These are phyloP conservation scores for Calophaca sinica DNA, from an alignment of 306 rosid species.

Conservation along the genomic window DNA sequence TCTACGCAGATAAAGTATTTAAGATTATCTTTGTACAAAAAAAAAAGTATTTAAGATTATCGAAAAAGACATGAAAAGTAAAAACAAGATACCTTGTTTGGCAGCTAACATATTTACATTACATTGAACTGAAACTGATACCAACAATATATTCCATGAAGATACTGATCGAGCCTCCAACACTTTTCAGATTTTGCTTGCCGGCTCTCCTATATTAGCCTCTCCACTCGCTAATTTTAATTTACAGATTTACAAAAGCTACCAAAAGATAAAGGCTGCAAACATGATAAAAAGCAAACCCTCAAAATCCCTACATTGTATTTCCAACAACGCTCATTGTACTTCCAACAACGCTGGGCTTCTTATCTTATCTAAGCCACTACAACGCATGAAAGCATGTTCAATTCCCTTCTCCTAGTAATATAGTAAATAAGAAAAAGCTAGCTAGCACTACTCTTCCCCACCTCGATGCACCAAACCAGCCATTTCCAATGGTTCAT, in stretches of 20 bases:
- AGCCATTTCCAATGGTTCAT: background rate
- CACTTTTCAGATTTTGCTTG: background rate
- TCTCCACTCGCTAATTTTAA: too few relatives aligned
- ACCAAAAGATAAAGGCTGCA: constrained; percentile 29
- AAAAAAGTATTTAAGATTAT: background rate
- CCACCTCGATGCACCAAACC: constrained; percentile 28
- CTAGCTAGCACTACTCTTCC: constrained; percentile 26
- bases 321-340: constrained; percentile 55
- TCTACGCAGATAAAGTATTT: background rate
- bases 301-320: constrained; percentile 43
- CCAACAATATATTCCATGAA: constrained; percentile 40
- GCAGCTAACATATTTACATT: constrained; percentile 21
- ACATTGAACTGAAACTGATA: background rate
- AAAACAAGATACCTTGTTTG: constrained; percentile 19
- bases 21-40: too few relatives aligned
- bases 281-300: constrained; percentile 33
- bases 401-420: constrained; percentile 17
- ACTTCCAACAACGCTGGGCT: constrained; percentile 57
- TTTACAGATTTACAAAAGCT: constrained; percentile 32
- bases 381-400: background rate
- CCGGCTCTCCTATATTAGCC: background rate
- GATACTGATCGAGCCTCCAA: constrained; percentile 38
- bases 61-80: constrained; percentile 6
- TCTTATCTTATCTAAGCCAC: constrained; percentile 32
- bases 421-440: too few relatives aligned